Base-by-base conservation (phyloP, 2,329 filamentous ascomycete species). In the Botrytis cinerea region DNA sequence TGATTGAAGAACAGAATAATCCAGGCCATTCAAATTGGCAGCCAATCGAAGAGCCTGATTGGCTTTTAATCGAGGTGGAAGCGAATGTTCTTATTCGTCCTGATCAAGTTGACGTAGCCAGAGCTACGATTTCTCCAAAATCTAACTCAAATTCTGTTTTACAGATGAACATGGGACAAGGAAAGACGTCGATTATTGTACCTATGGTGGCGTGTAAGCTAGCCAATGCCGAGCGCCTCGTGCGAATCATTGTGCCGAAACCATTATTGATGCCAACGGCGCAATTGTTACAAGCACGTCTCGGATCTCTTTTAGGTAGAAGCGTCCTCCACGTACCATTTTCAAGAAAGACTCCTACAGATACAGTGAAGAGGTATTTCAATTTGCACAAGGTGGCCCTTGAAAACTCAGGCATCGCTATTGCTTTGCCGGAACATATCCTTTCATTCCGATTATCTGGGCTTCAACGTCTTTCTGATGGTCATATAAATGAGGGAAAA, bases 141-240 rank as follows among this genome's bases (percentile, higher is more conserved):
- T 88, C 86, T 0, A 81, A 82, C 0, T 75, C 81, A 0, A 92
- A 91, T 74, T 89, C 89, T 0, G 88, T 92, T 0, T 76, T 91
- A 1, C 90, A 92, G 75, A 85, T 92, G 81, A 89, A 91, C 74
- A 92, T 92, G 90, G 90, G 90, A 0, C 85, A 90, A 82, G 87
- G 86, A 82, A 90, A 90, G 79, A 89, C 88, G 0, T 88, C 86
- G 0, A 85, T 84, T 67, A 87, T 89, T 35, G 84, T 89, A 10
- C 87, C 87, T 0, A 87, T 89, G 84, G 85, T 82, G 0, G 82
- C 84, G 0, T 81, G 83, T 0, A 74, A 83, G 0, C 79, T 89
- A 0, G 86, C 87, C 0, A 80, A 89, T 75, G 79, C 82, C 0
- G 78, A 74, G 8, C 75, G 75, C 35, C 77, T 89, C 0, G 78